A percentile compares a stretch with the other conserved stretches of the same genome.
Evolutionary conservation across 768 basidiomycete genomes (phyloP).

Genomic region (Leucosporidium creatinivorum): DNA sequence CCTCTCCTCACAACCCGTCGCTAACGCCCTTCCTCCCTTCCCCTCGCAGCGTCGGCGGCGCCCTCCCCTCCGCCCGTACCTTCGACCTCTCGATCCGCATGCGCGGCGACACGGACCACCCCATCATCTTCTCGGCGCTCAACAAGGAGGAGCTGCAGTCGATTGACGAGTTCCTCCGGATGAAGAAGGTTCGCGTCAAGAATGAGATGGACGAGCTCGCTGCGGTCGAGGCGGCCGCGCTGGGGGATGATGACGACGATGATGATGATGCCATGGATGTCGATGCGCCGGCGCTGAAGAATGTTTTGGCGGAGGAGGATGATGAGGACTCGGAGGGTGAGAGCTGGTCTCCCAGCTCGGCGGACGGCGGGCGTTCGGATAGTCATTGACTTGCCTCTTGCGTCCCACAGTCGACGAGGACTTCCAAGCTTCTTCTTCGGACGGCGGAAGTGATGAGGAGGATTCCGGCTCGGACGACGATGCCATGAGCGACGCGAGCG

Average conservation of each 20-base stretch:
- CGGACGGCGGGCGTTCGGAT: conserved; percentile 32
- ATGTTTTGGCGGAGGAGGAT: conserved; percentile 50
- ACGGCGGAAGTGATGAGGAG: conserved; percentile 24
- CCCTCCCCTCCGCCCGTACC: conserved; percentile 77
- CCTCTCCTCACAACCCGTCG: not conserved
- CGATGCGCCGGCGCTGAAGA: conserved; percentile 35
- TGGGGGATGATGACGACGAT: conserved; percentile 48
- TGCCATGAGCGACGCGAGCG: conserved; percentile 27
- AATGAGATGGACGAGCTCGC: conserved; percentile 80
- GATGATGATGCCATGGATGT: conserved; percentile 51
- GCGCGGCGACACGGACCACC: conserved; percentile 63
- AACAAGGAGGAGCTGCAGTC: conserved; percentile 90
- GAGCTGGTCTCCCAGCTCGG: conserved; percentile 49
- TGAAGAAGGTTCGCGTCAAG: conserved; percentile 88
- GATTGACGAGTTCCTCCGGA: conserved; percentile 67
- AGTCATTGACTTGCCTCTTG: conserved; percentile 20
- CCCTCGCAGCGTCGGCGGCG: conserved; percentile 62
- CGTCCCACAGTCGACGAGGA: conserved; percentile 62
- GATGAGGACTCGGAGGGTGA: conserved; percentile 66
- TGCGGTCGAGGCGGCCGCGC: conserved; percentile 53
- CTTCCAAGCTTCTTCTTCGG: conserved; percentile 58
- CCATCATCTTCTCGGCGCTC: conserved; percentile 79
- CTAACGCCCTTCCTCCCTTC: conserved; percentile 2
- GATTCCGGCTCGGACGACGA: conserved; percentile 38
- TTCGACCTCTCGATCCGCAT: conserved; percentile 88